A percentile compares a stretch with the other conserved stretches of the same genome.
phyloP scores from a whole-genome alignment of 1,139 yeast genomes.

The Scheffersomyces parashehatae region DNA sequence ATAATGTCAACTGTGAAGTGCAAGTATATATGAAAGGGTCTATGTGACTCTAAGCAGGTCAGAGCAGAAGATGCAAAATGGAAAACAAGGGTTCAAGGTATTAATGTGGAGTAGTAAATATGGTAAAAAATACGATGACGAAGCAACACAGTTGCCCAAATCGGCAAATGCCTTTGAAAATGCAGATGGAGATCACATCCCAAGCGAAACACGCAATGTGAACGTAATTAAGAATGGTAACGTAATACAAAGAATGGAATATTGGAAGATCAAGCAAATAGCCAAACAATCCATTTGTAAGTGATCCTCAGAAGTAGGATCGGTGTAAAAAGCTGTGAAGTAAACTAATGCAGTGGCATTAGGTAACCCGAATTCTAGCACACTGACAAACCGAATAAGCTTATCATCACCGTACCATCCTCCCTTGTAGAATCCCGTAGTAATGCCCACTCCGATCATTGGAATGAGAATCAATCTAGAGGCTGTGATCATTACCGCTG shows the following conservation, averaged over 20 bases:
- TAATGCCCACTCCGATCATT: conserved; percentile 46
- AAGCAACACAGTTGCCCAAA: too few species aligned
- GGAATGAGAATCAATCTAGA: conserved; percentile 40
- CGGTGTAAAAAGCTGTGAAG: conserved; percentile 80
- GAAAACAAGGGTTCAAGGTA: too few species aligned
- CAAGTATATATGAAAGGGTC: too few species aligned
- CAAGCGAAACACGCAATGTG: conserved; percentile 43
- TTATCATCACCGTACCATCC: conserved; percentile 56
- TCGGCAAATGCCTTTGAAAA: too few species aligned
- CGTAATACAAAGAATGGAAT: conserved; percentile 57
- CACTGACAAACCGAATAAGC: conserved; percentile 61
- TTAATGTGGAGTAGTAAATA: too few species aligned
- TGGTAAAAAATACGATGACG: too few species aligned
- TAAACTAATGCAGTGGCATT: conserved; percentile 84
- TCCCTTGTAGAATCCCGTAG: conserved; percentile 43
- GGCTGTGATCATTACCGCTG: conserved; percentile 39
- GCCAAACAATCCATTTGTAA: conserved; percentile 85
- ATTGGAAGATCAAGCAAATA: conserved; percentile 67
- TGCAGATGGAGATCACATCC: conserved; percentile 12
- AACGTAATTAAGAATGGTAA: conserved; percentile 70
- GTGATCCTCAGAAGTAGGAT: conserved; percentile 58
- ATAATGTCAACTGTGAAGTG: too few species aligned
- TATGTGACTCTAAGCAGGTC: too few species aligned
- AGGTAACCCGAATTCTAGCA: conserved; percentile 77
- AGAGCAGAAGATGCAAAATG: too few species aligned